Percentiles rank a stretch among this genome's conserved stretches.
Evolutionary conservation across 768 basidiomycete species (phyloP).

Genomic region (Sporobolomyces phaffii): DNA sequence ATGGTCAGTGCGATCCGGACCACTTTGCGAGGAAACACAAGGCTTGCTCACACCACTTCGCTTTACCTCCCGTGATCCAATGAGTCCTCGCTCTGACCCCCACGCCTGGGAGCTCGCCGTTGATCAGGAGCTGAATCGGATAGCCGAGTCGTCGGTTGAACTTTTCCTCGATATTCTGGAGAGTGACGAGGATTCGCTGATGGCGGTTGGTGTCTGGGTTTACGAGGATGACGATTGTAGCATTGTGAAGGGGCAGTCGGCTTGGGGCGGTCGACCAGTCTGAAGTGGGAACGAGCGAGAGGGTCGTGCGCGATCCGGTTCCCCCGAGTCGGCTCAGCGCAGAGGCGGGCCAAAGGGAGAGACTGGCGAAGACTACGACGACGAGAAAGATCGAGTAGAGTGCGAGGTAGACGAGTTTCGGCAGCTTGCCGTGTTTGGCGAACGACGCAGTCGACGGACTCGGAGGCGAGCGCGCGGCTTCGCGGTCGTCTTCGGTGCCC

Average conservation of each 20-base stretch:
- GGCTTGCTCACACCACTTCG: constrained; percentile 10
- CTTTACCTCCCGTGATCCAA: constrained; percentile 13
- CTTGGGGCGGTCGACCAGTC: not conserved
- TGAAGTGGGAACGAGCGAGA: not conserved
- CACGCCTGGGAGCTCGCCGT: constrained; percentile 9
- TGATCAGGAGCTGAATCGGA: constrained; percentile 17
- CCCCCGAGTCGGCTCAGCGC: too few relatives aligned
- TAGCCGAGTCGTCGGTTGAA: constrained; percentile 16
- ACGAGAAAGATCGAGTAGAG: too few relatives aligned
- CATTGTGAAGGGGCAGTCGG: not conserved
- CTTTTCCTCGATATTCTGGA: constrained; percentile 6
- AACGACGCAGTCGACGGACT: too few relatives aligned
- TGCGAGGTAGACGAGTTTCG: too few relatives aligned
- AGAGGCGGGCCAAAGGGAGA: too few relatives aligned
- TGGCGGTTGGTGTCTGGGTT: constrained; percentile 6
- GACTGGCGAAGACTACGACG: too few relatives aligned
- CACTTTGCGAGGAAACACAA: not conserved
- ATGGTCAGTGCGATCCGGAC: not conserved
- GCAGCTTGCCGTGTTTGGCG: too few relatives aligned
- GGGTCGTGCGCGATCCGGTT: too few relatives aligned
- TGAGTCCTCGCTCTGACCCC: not conserved
- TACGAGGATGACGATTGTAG: constrained; percentile 17
- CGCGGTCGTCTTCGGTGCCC: too few relatives aligned
- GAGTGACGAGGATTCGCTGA: not conserved
- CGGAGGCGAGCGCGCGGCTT: too few relatives aligned